A percentile compares a stretch with the other conserved stretches of the same genome.
Evolutionary conservation across 768 basidiomycete genomes (phyloP).

Genomic region (Calocera cornea): DNA sequence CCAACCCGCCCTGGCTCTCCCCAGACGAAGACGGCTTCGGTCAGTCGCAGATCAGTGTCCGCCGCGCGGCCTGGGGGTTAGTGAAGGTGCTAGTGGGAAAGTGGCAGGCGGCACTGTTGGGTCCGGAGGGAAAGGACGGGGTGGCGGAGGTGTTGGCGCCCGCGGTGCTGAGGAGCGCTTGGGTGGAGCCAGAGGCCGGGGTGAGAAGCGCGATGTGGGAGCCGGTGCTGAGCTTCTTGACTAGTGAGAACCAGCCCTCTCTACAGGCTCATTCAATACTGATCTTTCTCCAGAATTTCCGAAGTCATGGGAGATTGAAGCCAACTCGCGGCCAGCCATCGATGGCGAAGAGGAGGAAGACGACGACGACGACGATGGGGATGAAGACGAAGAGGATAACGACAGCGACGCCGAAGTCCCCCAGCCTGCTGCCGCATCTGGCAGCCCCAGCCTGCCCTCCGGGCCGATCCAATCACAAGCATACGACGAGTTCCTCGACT

Average conservation of each 20-base stretch:
- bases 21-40: slow-evolving; percentile 38
- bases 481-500: slow-evolving; percentile 63
- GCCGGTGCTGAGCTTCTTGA: slow-evolving; percentile 56
- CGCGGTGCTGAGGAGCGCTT: slow-evolving; percentile 52
- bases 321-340: neutral
- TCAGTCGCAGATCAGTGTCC: slow-evolving; percentile 51
- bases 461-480: slow-evolving; percentile 27
- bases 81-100: slow-evolving; percentile 34
- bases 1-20: slow-evolving; percentile 30
- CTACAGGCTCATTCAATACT: no score
- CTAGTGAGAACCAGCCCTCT: no score
- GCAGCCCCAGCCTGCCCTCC: slow-evolving; percentile 7
- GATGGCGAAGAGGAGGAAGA: slow-evolving; percentile 22
- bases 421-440: neutral
- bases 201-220: slow-evolving; percentile 60
- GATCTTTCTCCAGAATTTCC: slow-evolving; percentile 38
- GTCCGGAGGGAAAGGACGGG: neutral
- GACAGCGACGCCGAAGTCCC: neutral
- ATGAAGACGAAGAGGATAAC: slow-evolving; percentile 23
- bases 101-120: slow-evolving; percentile 32
- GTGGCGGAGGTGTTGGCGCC: slow-evolving; percentile 5
- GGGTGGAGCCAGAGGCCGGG: slow-evolving; percentile 52
- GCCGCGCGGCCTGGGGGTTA: slow-evolving; percentile 55
- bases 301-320: slow-evolving; percentile 43
- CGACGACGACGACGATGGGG: slow-evolving; percentile 28